These are phyloP conservation scores for Silene vulgaris DNA, from an alignment of 179 eudicot species.

Conservation along the genomic window DNA sequence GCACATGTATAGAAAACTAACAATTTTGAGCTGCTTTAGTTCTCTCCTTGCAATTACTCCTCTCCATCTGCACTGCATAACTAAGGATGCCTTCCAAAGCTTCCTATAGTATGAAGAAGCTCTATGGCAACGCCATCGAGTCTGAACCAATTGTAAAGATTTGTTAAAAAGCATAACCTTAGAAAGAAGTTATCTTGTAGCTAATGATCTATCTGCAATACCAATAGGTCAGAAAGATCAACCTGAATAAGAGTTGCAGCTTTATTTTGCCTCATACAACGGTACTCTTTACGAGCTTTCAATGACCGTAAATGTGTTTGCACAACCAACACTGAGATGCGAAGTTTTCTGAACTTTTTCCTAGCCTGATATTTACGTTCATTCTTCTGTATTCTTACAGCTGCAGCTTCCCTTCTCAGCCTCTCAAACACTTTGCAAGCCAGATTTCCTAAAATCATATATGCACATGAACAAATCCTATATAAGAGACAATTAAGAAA, in stretches of 20 bases:
- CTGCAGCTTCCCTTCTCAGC: slow-evolving; percentile 68
- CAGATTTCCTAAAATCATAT: slow-evolving; percentile 49
- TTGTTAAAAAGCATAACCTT: slow-evolving; percentile 22
- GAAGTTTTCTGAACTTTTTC: slow-evolving; percentile 51
- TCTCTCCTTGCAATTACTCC: slow-evolving; percentile 65
- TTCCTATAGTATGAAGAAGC: slow-evolving; percentile 54
- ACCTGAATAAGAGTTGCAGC: slow-evolving; percentile 81
- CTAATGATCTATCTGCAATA: slow-evolving; percentile 11
- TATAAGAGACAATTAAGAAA: slow-evolving; percentile 3
- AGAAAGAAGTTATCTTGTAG: slow-evolving; percentile 15
- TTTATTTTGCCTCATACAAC: slow-evolving; percentile 56
- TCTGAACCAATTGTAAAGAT: slow-evolving; percentile 32
- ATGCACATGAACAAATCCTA: slow-evolving; percentile 13
- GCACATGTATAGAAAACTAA: slow-evolving; percentile 23
- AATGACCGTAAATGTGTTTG: slow-evolving; percentile 63
- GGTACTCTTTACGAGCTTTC: slow-evolving; percentile 61
- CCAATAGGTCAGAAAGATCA: slow-evolving; percentile 16
- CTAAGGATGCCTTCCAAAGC: slow-evolving; percentile 59
- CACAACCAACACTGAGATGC: slow-evolving; percentile 50
- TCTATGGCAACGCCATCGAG: slow-evolving; percentile 73
- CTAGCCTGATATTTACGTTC: slow-evolving; percentile 51
- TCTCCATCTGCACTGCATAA: slow-evolving; percentile 88
- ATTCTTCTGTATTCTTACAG: slow-evolving; percentile 55
- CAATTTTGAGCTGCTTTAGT: slow-evolving; percentile 83
- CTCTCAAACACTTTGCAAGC: slow-evolving; percentile 52